Evolutionary conservation across 2,329 filamentous ascomycete species (phyloP).

Genomic region (Fusarium sp.): DNA sequence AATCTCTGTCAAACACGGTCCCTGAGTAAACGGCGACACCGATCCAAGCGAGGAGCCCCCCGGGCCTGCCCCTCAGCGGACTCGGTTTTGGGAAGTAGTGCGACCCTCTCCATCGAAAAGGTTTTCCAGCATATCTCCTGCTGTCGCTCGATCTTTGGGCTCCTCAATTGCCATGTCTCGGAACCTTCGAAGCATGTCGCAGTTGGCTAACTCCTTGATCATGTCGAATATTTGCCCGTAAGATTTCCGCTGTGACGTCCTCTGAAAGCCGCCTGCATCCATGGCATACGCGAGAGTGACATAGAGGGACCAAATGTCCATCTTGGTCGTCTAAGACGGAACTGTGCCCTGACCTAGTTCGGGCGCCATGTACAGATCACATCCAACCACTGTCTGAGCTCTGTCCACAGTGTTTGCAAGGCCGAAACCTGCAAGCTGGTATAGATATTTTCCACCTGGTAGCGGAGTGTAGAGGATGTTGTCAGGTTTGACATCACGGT

Average conservation of each 20-base stretch:
- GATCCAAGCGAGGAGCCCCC: not conserved
- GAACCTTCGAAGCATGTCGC: not conserved
- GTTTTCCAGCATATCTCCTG: constrained; percentile 2
- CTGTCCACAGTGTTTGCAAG: not conserved
- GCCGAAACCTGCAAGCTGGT: not conserved
- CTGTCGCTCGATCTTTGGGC: not conserved
- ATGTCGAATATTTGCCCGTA: not conserved
- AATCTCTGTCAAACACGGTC: not conserved
- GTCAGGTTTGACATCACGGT: constrained; percentile 38
- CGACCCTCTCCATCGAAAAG: not conserved
- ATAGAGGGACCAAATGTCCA: constrained; percentile 43
- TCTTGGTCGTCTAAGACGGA: constrained; percentile 30
- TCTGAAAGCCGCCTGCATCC: not conserved
- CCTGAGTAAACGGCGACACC: not conserved
- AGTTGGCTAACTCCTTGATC: not conserved
- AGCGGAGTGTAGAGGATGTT: not conserved
- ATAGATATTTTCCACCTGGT: not conserved
- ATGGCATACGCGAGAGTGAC: constrained; percentile 21
- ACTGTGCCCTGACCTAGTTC: fast-evolving
- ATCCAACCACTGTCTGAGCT: not conserved
- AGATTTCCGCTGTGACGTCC: not conserved
- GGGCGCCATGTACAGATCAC: constrained; percentile 21
- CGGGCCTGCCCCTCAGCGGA: not conserved
- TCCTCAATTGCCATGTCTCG: not conserved
- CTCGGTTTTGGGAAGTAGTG: not conserved